Evolutionary conservation across 2,329 filamentous ascomycete genomes (phyloP).

Genomic region (Helotiales sp.): DNA sequence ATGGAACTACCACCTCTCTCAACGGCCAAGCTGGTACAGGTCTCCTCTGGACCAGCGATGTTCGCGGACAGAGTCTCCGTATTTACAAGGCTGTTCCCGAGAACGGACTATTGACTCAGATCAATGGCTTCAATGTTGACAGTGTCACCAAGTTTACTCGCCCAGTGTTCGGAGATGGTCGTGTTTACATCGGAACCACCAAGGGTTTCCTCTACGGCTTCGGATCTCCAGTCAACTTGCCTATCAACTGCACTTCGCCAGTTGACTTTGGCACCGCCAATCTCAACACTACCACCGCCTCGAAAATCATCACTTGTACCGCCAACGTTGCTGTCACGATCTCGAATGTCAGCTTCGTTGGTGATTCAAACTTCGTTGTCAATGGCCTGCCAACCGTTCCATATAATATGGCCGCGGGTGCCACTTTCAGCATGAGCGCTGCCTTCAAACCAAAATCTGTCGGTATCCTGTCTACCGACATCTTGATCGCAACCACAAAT

Average conservation of each 20-base stretch:
- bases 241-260: constrained; percentile 58
- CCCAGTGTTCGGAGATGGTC: constrained; percentile 61
- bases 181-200: constrained; percentile 58
- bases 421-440: constrained; percentile 50
- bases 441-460: constrained; percentile 53
- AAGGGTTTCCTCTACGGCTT: constrained; percentile 59
- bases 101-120: constrained; percentile 51
- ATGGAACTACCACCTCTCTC: constrained; percentile 61
- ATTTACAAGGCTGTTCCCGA: constrained; percentile 58
- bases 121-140: constrained; percentile 57
- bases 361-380: constrained; percentile 47
- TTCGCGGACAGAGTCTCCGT: constrained; percentile 57
- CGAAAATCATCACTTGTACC: constrained; percentile 51
- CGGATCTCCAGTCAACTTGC: constrained; percentile 58
- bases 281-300: constrained; percentile 45
- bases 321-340: constrained; percentile 53
- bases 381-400: constrained; percentile 42
- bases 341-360: constrained; percentile 46
- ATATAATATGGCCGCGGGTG: constrained; percentile 44
- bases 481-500: constrained; percentile 56
- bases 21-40: constrained; percentile 59
- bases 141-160: constrained; percentile 61
- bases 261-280: constrained; percentile 54
- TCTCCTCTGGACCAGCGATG: constrained; percentile 61
- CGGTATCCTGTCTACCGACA: constrained; percentile 54